Base-by-base conservation (phyloP, 2,329 filamentous ascomycete species). In the Penicillium sp. region DNA sequence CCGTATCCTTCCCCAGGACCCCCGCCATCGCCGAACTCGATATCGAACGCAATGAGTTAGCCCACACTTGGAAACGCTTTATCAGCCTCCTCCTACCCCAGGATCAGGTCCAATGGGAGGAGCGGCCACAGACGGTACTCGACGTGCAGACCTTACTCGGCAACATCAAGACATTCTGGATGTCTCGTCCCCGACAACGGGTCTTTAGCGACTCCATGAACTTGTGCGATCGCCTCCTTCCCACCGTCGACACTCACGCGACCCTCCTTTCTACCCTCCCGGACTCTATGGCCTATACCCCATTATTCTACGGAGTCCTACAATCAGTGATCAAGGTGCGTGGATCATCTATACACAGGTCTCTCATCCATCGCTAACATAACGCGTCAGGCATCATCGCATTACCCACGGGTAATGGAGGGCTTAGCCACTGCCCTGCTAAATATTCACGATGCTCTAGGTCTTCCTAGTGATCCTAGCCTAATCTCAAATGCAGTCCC, bases 31-130 rank as follows among this genome's bases (percentile, higher is more conserved):
- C 67, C 6, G 67, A 65, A 54, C 72, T 76, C 44, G 74, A 76
- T 57, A 64, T 75, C 54, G 74, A 76, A 67, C 70, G 70, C 49
- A 74, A 73, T 59, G 73, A 76, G 62, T 65, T 76, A 21, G 66
- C 66, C 31, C 69, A 70, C 51, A 69, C 73, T 6, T 76, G 74
- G 73, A 73, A 71, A 56, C 56, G 63, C 12, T 74, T 76, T 47
- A 68, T 70, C 43, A 66, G 70, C 23, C 60, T 66, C 45, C 62
- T 76, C 21, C 62, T 66, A 7, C 54, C 62, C 17, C 55, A 65
- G 33, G 70, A 73, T 53, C 68, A 65, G 27, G 66, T 72, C n/a
- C 52, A 61, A 33, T 68, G 68, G 51, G 62, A 69, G 21, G 64
- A 71, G 47, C 70, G 66, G 23, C 66, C 67, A 27, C 70, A 71